A percentile compares a stretch with the other conserved stretches of the same genome.
Conservation (phyloP, 805 yeast species). For the Hemisphaericaspora nanyangensis region DNA sequence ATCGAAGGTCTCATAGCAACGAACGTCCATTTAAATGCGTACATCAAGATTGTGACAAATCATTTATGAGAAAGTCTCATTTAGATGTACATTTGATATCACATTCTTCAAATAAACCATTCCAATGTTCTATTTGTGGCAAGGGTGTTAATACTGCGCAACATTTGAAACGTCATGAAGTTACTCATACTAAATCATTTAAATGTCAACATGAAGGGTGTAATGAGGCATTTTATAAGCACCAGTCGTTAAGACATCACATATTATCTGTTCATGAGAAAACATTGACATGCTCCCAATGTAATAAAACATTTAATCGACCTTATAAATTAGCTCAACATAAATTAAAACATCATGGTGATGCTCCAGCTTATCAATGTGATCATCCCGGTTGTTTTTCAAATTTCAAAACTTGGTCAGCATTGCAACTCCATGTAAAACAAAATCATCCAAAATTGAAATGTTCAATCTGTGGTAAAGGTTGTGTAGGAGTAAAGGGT, state of each 20-base stretch:
- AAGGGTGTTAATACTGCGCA: slow-evolving; percentile 81
- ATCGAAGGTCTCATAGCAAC: slow-evolving; percentile 69
- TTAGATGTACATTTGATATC: slow-evolving; percentile 69
- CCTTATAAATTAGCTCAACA: slow-evolving; percentile 69
- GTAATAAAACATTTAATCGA: slow-evolving; percentile 61
- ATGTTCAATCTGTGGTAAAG: slow-evolving; percentile 64
- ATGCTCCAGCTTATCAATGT: slow-evolving; percentile 53
- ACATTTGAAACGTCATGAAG: slow-evolving; percentile 78
- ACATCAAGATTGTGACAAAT: slow-evolving; percentile 50
- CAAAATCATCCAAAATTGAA: slow-evolving; percentile 67
- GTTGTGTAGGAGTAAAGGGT: slow-evolving; percentile 70
- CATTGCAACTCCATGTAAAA: slow-evolving; percentile 66
- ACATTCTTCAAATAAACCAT: slow-evolving; percentile 62
- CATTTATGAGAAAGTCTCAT: slow-evolving; percentile 77
- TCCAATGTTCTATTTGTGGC: slow-evolving; percentile 67
- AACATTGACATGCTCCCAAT: slow-evolving; percentile 53
- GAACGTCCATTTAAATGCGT: slow-evolving; percentile 74
- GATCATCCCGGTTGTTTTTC: slow-evolving; percentile 57
- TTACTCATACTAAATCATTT: slow-evolving; percentile 68
- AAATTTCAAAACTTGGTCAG: slow-evolving; percentile 68
- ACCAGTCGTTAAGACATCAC: slow-evolving; percentile 74
- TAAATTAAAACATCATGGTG: slow-evolving; percentile 60
- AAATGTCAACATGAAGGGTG: slow-evolving; percentile 62
- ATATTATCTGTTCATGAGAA: slow-evolving; percentile 56
- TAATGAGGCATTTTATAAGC: slow-evolving; percentile 63